These are phyloP conservation scores for Neophaeococcomyces mojaviensis DNA, from an alignment of 2,329 filamentous ascomycete species.

Conservation along the genomic window DNA sequence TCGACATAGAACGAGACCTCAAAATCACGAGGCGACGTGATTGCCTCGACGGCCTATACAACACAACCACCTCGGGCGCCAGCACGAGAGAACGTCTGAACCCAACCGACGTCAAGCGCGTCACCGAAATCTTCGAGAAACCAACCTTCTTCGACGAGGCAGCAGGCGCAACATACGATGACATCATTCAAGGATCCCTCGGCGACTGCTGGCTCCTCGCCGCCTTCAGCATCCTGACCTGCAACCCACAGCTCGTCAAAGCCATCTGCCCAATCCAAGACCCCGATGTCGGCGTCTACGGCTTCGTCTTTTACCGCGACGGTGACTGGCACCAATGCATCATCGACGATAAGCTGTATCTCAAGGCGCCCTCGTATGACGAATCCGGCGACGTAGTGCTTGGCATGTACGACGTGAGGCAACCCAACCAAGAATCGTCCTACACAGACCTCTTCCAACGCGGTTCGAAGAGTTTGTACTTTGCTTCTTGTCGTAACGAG, in stretches of 20 bases:
- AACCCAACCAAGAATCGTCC: constrained; percentile 62
- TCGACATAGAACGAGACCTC: constrained; percentile 73
- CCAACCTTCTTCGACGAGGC: constrained; percentile 67
- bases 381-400: constrained; percentile 67
- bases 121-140: constrained; percentile 67
- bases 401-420: constrained; percentile 66
- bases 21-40: constrained; percentile 44
- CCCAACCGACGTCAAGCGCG: constrained; percentile 15
- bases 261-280: constrained; percentile 67
- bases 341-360: constrained; percentile 83
- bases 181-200: constrained; percentile 68
- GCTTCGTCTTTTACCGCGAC: constrained; percentile 75
- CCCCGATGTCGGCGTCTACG: constrained; percentile 69
- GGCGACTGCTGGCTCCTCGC: constrained; percentile 87
- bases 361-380: constrained; percentile 76
- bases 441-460: constrained; percentile 67
- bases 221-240: constrained; percentile 67
- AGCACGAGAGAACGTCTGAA: background rate
- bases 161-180: constrained; percentile 60
- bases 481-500: constrained; percentile 65
- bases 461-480: constrained; percentile 69
- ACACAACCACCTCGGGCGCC: background rate
- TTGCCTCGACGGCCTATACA: constrained; percentile 43
- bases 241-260: constrained; percentile 66
- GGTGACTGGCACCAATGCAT: constrained; percentile 91